Evolutionary conservation across 2,329 filamentous ascomycete species (phyloP).

Genomic region (Neofusicoccum umdonicola): DNA sequence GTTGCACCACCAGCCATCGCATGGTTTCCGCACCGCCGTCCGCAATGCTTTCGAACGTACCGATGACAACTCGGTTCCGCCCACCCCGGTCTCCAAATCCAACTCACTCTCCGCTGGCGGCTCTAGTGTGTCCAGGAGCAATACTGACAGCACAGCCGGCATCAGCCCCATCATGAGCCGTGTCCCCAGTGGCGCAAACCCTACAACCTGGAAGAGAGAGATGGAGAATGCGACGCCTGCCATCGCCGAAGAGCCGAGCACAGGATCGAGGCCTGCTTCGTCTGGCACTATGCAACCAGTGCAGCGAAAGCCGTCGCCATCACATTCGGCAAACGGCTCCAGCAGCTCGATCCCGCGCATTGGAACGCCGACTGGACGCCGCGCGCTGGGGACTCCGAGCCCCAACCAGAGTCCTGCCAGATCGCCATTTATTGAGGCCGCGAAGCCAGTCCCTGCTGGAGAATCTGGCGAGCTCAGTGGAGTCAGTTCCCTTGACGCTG

Average conservation of each 20-base stretch:
- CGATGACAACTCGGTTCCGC: conserved; percentile 52
- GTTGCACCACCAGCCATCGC: conserved; percentile 53
- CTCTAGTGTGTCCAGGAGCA: conserved; percentile 54
- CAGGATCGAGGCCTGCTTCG: conserved; percentile 35
- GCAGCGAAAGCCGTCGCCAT: conserved; percentile 33
- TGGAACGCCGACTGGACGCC: conserved; percentile 51
- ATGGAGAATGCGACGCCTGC: conserved; percentile 48
- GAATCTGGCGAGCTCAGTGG: conserved; percentile 46
- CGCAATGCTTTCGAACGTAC: conserved; percentile 63
- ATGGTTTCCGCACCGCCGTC: conserved; percentile 60
- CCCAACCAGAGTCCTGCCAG: conserved; percentile 61
- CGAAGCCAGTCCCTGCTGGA: conserved; percentile 43
- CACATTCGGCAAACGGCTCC: conserved; percentile 41
- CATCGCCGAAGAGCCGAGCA: conserved; percentile 54
- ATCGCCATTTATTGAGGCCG: conserved; percentile 52
- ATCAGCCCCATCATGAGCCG: conserved; percentile 66
- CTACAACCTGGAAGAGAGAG: conserved; percentile 22
- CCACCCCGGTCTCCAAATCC: conserved; percentile 50
- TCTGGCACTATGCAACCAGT: conserved; percentile 3
- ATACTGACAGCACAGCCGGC: conserved; percentile 61
- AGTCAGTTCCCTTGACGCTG: conserved; percentile 34
- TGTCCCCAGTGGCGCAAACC: conserved; percentile 46
- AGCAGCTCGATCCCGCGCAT: conserved; percentile 37
- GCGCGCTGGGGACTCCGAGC: conserved; percentile 57
- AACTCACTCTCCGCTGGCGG: conserved; percentile 33